Percentiles rank a stretch among this genome's conserved stretches.
Conservation (phyloP, 164 flowering plant genomes). For the Malania oleifera region DNA sequence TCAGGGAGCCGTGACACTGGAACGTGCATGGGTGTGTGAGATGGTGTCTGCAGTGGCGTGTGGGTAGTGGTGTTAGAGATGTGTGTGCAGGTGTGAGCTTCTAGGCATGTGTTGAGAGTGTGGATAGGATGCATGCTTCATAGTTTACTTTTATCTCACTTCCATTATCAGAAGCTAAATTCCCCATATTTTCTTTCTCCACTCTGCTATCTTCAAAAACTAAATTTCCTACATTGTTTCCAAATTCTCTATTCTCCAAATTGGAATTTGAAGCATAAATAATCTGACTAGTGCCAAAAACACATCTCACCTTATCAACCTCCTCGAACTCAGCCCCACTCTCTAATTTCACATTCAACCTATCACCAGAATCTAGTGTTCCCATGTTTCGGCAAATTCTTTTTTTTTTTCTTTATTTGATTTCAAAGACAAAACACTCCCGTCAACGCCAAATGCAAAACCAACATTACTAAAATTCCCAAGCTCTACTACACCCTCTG, state of each 20-base stretch:
- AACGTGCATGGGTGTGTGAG: no score
- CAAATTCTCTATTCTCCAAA: background rate
- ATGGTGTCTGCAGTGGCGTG: no score
- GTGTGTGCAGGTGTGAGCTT: no score
- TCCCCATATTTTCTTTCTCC: background rate
- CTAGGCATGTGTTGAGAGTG: no score
- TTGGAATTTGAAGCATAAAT: background rate
- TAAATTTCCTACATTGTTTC: background rate
- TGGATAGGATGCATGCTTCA: no score
- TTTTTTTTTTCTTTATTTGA: background rate
- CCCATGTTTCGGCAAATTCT: background rate
- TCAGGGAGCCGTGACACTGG: no score
- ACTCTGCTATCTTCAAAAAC: background rate
- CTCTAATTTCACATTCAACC: background rate
- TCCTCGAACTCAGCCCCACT: background rate
- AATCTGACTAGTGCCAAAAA: constrained; percentile 5
- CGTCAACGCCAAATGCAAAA: constrained; percentile 2
- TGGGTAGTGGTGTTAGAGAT: no score
- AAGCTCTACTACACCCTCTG: background rate
- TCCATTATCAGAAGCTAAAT: background rate
- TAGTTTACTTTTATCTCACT: background rate
- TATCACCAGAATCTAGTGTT: background rate
- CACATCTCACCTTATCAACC: constrained; percentile 5
- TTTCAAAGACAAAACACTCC: background rate
- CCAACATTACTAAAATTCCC: constrained; percentile 2